These are phyloP conservation scores for Blastobotrys muscicola DNA, from an alignment of 805 yeast genomes.

Conservation along the genomic window DNA sequence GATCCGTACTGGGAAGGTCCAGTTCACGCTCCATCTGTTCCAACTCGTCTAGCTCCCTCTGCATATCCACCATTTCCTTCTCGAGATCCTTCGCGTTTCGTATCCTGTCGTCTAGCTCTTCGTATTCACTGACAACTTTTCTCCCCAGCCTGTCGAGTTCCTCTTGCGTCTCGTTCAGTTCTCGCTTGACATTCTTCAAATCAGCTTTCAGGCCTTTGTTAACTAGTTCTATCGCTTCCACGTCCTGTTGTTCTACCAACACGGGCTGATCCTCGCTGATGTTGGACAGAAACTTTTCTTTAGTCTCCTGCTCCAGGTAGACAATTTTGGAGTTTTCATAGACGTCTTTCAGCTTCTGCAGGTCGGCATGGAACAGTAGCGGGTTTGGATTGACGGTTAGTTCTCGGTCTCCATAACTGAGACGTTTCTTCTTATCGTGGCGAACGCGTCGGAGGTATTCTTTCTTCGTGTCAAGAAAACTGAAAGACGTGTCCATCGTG, in stretches of 20 bases:
- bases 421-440: not conserved
- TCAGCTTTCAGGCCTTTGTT: conserved; percentile 23
- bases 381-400: conserved; percentile 13
- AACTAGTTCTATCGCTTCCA: conserved; percentile 24
- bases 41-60: conserved; percentile 26
- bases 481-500: too few relatives aligned
- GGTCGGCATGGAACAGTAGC: conserved; percentile 10
- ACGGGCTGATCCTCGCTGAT: conserved; percentile 32
- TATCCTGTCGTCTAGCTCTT: conserved; percentile 16
- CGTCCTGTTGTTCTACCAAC: conserved; percentile 28
- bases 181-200: conserved; percentile 23
- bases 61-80: conserved; percentile 23
- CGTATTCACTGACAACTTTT: conserved; percentile 12
- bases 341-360: conserved; percentile 17
- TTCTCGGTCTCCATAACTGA: conserved; percentile 1
- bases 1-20: conserved; percentile 19
- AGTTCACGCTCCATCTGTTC: conserved; percentile 15
- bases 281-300: conserved; percentile 52
- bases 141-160: conserved; percentile 12
- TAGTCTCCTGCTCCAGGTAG: conserved; percentile 62
- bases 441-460: too few relatives aligned
- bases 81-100: conserved; percentile 24
- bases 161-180: conserved; percentile 15
- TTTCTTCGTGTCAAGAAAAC: too few relatives aligned
- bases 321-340: conserved; percentile 51